Base-by-base conservation (phyloP, 108 stramenopile species). In the Nannochloropsis salina region DNA sequence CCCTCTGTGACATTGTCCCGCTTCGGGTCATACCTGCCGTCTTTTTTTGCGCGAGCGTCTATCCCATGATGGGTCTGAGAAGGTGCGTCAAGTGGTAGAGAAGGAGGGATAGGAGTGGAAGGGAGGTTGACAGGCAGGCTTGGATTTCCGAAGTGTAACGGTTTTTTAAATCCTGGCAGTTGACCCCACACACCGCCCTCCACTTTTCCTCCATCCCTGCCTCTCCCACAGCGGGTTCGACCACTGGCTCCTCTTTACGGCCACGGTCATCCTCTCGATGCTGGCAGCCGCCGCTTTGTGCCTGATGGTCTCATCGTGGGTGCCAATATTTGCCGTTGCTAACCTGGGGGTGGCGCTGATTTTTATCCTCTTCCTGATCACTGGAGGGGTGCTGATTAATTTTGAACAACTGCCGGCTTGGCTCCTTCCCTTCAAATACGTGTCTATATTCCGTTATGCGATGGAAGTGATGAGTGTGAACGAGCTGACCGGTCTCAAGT, bases 201-300 rank as follows among this genome's bases (percentile, higher is more conserved):
- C 61, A n/a, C 61, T 1, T n/a, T 74, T n/a, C 6, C 61, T 6
- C 61, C 61, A 15, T 3, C 61, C 61, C 8, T 74, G 5, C 61
- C 61, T 74, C 61, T n/a, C 61, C 61, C 61, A n/a, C 61, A 74
- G 61, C 61, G 61, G 61, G 61, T n/a, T 74, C 61, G 61, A 74
- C 20, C 61, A 74, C 8, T 74, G 61, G 61, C 20, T n/a, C 8
- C 61, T 74, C 61, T 74, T 74, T n/a, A 74, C 61, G 6, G 61
- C 61, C 61, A 74, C 61, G 20, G 61, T 74, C 8, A 74, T 74
- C 61, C 61, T 74, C 8, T 74, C 61, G 20, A 74, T 74, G 61
- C 61, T 74, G 20, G 4, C 61, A 1, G 61, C 61, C 61, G 61
- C 61, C n/a, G 61, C 61, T 74, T n/a, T 74, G 3, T 74, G 61